These are phyloP conservation scores for Echinochloa phyllopogon DNA, from an alignment of 176 grass and related monocot species.

Conservation along the genomic window DNA sequence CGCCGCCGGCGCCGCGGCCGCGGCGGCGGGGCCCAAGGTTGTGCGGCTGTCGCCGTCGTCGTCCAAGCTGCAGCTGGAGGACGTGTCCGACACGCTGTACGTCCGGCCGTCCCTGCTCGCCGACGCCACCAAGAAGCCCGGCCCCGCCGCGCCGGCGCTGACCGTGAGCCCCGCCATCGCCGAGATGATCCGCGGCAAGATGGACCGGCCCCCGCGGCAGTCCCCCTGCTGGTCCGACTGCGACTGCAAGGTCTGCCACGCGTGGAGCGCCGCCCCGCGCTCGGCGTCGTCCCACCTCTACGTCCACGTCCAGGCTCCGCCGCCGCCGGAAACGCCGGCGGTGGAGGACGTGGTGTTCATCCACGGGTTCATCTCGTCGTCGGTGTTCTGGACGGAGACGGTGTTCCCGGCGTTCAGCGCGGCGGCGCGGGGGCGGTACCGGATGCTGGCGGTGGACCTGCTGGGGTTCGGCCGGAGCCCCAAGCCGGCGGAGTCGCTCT, in stretches of 20 bases:
- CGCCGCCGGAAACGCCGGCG: background rate
- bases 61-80: slow-evolving; percentile 86
- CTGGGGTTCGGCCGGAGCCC: slow-evolving; percentile 93
- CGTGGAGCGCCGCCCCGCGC: slow-evolving; percentile 53
- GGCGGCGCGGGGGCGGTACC: slow-evolving; percentile 42
- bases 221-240: slow-evolving; percentile 97
- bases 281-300: slow-evolving; percentile 61
- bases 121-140: slow-evolving; percentile 62
- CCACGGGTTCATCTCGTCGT: slow-evolving; percentile 97
- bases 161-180: slow-evolving; percentile 66
- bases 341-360: slow-evolving; percentile 84
- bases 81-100: slow-evolving; percentile 94
- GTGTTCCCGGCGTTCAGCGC: slow-evolving; percentile 78
- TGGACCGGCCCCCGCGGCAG: slow-evolving; percentile 43
- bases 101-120: slow-evolving; percentile 69
- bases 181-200: slow-evolving; percentile 86
- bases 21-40: slow-evolving; percentile 60
- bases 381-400: slow-evolving; percentile 94
- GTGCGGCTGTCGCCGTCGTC: slow-evolving; percentile 56
- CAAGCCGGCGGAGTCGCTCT: slow-evolving; percentile 89
- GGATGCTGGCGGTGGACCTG: slow-evolving; percentile 89
- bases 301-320: slow-evolving; percentile 63
- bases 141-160: slow-evolving; percentile 51
- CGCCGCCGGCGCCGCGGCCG: background rate
- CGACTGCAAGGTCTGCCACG: slow-evolving; percentile 90